These are phyloP conservation scores for Leccinum variabile DNA, from an alignment of 1,284 basidiomycete genomes.

Conservation along the genomic window DNA sequence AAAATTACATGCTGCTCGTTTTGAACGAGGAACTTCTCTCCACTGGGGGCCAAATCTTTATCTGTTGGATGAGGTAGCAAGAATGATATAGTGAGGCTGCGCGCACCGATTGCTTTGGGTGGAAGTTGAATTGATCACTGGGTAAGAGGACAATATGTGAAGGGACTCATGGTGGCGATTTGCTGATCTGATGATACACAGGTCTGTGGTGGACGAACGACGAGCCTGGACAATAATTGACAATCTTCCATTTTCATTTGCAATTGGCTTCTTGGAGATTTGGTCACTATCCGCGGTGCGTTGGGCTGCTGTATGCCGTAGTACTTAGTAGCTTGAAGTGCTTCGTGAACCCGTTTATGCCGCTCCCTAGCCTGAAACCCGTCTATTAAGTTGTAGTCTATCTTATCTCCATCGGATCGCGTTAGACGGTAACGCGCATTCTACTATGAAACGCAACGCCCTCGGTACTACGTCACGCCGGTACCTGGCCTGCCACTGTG, in stretches of 20 bases:
- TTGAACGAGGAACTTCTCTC: conserved; percentile 12
- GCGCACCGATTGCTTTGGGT: not conserved
- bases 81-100: conserved; percentile 1
- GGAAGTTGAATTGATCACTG: not conserved
- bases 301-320: conserved; percentile 3
- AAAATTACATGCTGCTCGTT: not conserved
- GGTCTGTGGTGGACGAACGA: conserved; percentile 11
- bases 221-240: conserved; percentile 3
- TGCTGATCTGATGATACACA: conserved; percentile 8
- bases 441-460: conserved; percentile 2
- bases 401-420: conserved; percentile 12
- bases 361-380: conserved; percentile 18
- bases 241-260: conserved; percentile 19
- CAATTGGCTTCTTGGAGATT: conserved; percentile 18
- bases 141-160: conserved; percentile 3
- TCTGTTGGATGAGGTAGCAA: conserved; percentile 1
- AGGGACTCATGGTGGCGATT: not conserved
- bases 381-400: conserved; percentile 3
- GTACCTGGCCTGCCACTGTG: conserved; percentile 3
- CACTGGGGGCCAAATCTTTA: conserved; percentile 12
- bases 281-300: conserved; percentile 29
- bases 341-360: conserved; percentile 4
- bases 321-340: not conserved
- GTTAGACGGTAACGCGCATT: not conserved
- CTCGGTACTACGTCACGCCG: not conserved